These are phyloP conservation scores for Geranomyces variabilis DNA, from an alignment of 192 early-diverging fungal species.

Conservation along the genomic window DNA sequence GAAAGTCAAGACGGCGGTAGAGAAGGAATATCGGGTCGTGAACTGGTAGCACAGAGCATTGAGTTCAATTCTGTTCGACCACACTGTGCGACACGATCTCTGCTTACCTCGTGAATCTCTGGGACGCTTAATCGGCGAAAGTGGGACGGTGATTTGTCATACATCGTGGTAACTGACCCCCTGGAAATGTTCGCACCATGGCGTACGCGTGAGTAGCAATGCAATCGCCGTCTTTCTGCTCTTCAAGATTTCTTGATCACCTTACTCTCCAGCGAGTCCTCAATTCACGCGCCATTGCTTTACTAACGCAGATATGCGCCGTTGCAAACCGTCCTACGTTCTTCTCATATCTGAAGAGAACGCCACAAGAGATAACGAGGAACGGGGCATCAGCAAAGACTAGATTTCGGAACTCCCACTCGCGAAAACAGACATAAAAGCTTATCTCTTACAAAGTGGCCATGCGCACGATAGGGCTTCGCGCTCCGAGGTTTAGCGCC, in stretches of 20 bases:
- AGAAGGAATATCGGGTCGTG: background rate
- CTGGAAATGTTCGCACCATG: constrained; percentile 25
- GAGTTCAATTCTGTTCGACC: too few species aligned
- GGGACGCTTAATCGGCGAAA: constrained; percentile 66
- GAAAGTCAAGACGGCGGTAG: constrained; percentile 48
- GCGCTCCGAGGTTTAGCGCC: constrained; percentile 65
- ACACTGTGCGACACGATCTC: too few species aligned
- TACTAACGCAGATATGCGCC: constrained; percentile 84
- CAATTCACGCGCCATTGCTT: constrained; percentile 77
- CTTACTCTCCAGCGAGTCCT: constrained; percentile 60
- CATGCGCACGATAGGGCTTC: constrained; percentile 56
- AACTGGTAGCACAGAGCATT: too few species aligned
- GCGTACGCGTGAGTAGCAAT: background rate
- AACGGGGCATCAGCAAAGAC: constrained; percentile 11
- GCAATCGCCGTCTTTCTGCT: too few species aligned
- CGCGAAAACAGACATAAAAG: background rate
- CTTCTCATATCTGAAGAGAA: constrained; percentile 57
- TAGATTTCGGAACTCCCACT: background rate
- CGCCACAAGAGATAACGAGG: constrained; percentile 23
- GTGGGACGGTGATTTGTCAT: constrained; percentile 80
- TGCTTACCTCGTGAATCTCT: constrained; percentile 71
- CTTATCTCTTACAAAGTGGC: constrained; percentile 52
- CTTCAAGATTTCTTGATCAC: too few species aligned
- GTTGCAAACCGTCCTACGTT: constrained; percentile 66
- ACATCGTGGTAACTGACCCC: constrained; percentile 74